Evolutionary conservation across 148 eudicot species (phyloP), one percentile per base, ranked within the genome.

Genomic region (Rhododendron kiyosumense): DNA sequence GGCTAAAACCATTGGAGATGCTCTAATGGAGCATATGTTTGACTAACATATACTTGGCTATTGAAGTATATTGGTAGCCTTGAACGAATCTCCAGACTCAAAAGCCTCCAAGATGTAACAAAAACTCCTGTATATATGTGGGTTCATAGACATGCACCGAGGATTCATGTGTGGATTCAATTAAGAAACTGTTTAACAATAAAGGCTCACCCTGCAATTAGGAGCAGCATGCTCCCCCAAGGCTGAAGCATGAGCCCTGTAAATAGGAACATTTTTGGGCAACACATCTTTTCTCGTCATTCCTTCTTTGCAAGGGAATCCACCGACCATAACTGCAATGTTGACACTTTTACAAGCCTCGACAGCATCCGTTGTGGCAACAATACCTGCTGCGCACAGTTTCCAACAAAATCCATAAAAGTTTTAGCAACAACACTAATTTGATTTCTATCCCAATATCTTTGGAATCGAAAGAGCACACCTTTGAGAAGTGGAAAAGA

Each of bases 401-500:
- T 79, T 67, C 26, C 83, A 18, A 77, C 24, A 5, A 54, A 7
- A 41, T 51, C 4, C 65, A 63, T 22, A 41, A 81, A 81, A 82
- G 1, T 49, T 79, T 26, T 48, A 43, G 38, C 76, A 73, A 73
- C 20, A 73, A 73, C 77, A 73, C 14, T 4, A 10, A 13, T 80
- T 30, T 61, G 61, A 79, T 67, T 22, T 4, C 20, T 15, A 11
- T 38, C 24, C 12, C 10, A 32, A 13, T 32, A 17, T 7, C 10
- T 8, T 79, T 5, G 5, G n/a, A n/a, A 38, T n/a, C 26, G 38
- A 54, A 7, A 41, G n/a, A 18, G 20, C 34, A 12, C 41, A 94
- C 99, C 98, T 90, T 88, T 90, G 30, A 96, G 93, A 69, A 94
- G 96, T 84, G 98, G 98, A 74, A 93, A 93, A 24, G 95, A 93